Evolutionary conservation across 2,329 filamentous ascomycete species (phyloP), one percentile per base, ranked within the genome.

Genomic region (Sporothrix curviconia): DNA sequence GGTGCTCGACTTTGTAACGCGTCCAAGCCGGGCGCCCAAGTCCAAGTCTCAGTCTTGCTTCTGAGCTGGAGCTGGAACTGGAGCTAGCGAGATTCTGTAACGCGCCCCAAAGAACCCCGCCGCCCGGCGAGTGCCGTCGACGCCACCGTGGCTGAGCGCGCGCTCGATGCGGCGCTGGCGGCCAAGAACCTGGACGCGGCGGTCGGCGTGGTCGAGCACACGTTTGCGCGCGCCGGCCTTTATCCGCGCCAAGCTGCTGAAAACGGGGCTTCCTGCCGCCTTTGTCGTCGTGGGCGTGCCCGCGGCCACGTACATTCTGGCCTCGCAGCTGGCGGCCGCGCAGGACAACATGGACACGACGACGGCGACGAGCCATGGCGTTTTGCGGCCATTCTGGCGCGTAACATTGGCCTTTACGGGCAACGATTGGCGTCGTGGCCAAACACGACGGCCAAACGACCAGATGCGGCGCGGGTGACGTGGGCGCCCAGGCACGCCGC

Each of bases 381-480:
- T 90, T n/a, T 95, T 68, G 82, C 82, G 0, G 92, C 89, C 12
- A 87, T 94, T 51, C 74, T 92, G 60, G 88, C 90, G 7, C 99
- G 97, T 70, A 78, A n/a, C n/a, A n/a, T n/a, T 95, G 42, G 81
- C 84, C 19, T 89, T 90, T 62, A 91, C 91, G 4, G 85, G 83
- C 4, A n/a, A 90, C 86, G 9, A 82, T 97, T 55, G 94, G 92
- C 3, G 74, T 94, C 42, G 83, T 97, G 37, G 90, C 92, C 8
- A 76, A n/a, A 95, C 59, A 85, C 90, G 25, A 96, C 92, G 34
- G 80, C 86, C 60, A 96, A n/a, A 96, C 71, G 92, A 97, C 70
- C 91, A 97, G 72, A 96, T 96, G 89, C 86, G 87, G 66, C 84
- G 94, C 19, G n/a, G n/a, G 90, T 97, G 5, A 92, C 90, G 2